A percentile compares a stretch with the other conserved stretches of the same genome.
Evolutionary conservation across 192 early-diverging fungal species (phyloP).

Genomic region (Backusella psychrophila): DNA sequence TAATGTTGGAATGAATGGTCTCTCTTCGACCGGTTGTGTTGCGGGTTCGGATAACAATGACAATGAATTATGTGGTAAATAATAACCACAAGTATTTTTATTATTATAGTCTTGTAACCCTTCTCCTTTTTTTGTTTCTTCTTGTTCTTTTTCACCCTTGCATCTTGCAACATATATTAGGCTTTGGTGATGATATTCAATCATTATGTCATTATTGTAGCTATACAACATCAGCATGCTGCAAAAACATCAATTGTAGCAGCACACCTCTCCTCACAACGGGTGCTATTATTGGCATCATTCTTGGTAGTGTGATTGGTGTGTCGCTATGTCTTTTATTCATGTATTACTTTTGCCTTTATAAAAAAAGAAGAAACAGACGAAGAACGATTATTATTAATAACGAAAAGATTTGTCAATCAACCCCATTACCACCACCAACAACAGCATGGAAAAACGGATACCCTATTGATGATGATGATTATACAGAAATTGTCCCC

Average conservation of each 20-base stretch:
- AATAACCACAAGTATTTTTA: background rate
- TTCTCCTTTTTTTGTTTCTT: background rate
- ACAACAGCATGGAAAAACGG: background rate
- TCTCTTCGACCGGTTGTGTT: background rate
- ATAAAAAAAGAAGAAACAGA: slow-evolving; percentile 1
- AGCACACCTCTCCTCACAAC: background rate
- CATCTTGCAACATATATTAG: background rate
- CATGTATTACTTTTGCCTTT: background rate
- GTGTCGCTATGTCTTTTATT: background rate
- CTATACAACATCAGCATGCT: slow-evolving; percentile 11
- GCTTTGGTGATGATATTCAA: slow-evolving; percentile 19
- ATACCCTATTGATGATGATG: background rate
- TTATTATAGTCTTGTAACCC: background rate
- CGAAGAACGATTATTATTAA: background rate
- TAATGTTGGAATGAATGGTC: background rate
- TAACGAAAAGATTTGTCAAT: background rate
- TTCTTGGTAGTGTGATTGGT: background rate
- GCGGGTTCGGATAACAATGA: slow-evolving; percentile 3
- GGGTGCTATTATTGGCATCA: background rate
- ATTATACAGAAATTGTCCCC: slow-evolving; percentile 1
- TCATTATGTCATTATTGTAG: slow-evolving; percentile 22
- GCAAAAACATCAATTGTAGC: slow-evolving; percentile 12
- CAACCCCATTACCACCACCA: background rate
- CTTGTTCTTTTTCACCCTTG: background rate
- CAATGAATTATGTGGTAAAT: slow-evolving; percentile 11